These are phyloP conservation scores for Alternaria solani DNA, from an alignment of 2,329 filamentous ascomycete species.

Conservation along the genomic window DNA sequence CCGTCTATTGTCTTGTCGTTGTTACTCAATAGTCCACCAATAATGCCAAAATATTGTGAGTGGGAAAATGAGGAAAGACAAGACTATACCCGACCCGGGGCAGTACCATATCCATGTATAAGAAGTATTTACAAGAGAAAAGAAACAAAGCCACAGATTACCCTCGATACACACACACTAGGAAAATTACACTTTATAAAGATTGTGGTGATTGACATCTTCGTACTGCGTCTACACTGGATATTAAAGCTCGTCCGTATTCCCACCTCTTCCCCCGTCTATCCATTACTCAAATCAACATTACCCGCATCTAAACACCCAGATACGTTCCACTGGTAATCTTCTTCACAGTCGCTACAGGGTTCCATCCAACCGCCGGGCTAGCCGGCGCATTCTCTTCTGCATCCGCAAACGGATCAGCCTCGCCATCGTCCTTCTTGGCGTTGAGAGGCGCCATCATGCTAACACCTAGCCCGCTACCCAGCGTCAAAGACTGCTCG, in stretches of 20 bases:
- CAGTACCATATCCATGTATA: neutral
- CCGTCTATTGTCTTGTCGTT: neutral
- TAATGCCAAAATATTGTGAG: neutral
- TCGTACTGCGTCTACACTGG: neutral
- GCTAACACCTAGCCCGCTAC: slow-evolving; percentile 70
- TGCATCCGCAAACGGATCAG: slow-evolving; percentile 77
- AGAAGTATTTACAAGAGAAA: neutral
- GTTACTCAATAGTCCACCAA: neutral
- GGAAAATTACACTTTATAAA: neutral
- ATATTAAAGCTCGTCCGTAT: neutral
- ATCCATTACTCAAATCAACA: slow-evolving; percentile 1
- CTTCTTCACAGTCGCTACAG: slow-evolving; percentile 46
- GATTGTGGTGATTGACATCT: slow-evolving; percentile 1
- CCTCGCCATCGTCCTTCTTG: slow-evolving; percentile 51
- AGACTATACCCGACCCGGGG: neutral
- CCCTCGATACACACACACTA: neutral
- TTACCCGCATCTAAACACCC: slow-evolving; percentile 34
- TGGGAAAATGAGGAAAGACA: neutral
- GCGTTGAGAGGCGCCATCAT: slow-evolving; percentile 52
- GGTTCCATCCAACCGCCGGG: slow-evolving; percentile 43
- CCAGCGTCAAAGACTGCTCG: slow-evolving; percentile 57
- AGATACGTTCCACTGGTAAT: slow-evolving; percentile 51
- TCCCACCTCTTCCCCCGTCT: neutral
- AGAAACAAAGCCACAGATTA: neutral
- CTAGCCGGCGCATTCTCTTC: slow-evolving; percentile 47